Base-by-base conservation (phyloP, 148 eudicot genomes). In the Nyssa sinensis region DNA sequence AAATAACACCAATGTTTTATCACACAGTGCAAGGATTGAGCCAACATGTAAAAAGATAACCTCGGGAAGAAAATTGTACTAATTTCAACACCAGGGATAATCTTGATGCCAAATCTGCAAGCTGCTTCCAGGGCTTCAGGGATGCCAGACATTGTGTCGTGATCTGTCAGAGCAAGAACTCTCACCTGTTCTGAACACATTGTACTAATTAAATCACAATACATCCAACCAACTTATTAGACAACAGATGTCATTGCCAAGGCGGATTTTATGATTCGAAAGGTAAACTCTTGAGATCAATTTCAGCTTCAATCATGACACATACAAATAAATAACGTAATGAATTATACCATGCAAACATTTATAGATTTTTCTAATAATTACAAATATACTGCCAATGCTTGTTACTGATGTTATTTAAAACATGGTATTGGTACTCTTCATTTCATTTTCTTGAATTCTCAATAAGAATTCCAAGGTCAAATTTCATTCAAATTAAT, bases 51-150 rank as follows among this genome's bases (percentile, higher is more conserved):
- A 77, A 74, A 71, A 44, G n/a, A 73, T 78, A 66, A 86, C 98
- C 94, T 83, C 74, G 87, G 82, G 31, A 86, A 77, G 77, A 88
- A 92, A 76, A 92, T 80, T 34, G 97, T 86, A 76, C 98, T 92
- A 69, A 94, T 90, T 84, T 94, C 98, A 74, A 94, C 98, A 58
- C 97, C 98, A 9, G 98, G 98, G 55, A 94, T 92, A 44, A 94
- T 89, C 86, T 90, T 94, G 75, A 94, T 90, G 73, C 97, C 98
- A 78, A 76, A 90, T 81, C 79, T 87, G 14, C 81, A 75, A 69
- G 98, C 98, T 75, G 92, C 94, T 75, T 79, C 89, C 59, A 90
- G 75, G 75, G 97, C 98, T 81, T 94, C 97, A 5, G 96, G 92
- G 70, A 94, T 86, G 75, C 98, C 98, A 79, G 94, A 77, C 91